These are phyloP conservation scores for Ensete ventricosum DNA, from an alignment of 176 grass and related monocot species.

Conservation along the genomic window DNA sequence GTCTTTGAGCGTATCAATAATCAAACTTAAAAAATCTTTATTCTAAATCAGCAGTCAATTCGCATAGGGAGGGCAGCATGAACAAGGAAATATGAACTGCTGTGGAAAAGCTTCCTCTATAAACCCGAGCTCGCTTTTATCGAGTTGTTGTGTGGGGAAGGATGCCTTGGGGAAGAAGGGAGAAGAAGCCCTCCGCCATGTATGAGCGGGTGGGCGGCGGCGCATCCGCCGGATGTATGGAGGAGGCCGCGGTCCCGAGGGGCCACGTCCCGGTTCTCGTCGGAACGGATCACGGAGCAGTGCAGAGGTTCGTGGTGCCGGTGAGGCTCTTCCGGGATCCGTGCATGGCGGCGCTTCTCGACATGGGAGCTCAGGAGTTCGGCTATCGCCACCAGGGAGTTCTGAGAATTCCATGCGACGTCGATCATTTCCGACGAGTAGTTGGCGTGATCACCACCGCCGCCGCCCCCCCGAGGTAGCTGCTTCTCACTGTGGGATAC, in stretches of 20 bases:
- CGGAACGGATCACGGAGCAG: neutral
- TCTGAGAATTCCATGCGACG: slow-evolving; percentile 46
- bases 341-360: slow-evolving; percentile 37
- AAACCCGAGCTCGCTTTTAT: too few species aligned
- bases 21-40: too few species aligned
- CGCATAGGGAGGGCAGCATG: too few species aligned
- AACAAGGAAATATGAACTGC: too few species aligned
- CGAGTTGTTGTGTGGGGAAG: neutral
- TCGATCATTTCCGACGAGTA: slow-evolving; percentile 16
- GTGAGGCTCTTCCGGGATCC: slow-evolving; percentile 39
- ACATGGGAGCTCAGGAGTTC: slow-evolving; percentile 38
- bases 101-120: too few species aligned
- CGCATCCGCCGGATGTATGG: neutral
- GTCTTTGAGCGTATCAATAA: too few species aligned
- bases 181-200: neutral
- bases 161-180: slow-evolving; percentile 27
- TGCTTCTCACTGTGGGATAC: too few species aligned
- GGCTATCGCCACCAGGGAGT: slow-evolving; percentile 47
- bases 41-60: too few species aligned
- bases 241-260: neutral
- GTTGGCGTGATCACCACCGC: slow-evolving; percentile 4
- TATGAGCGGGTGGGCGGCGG: neutral
- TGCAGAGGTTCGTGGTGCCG: slow-evolving; percentile 49
- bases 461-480: too few species aligned
- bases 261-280: slow-evolving; percentile 29